Evolutionary conservation across 2,329 filamentous ascomycete species (phyloP).

Genomic region (Blastomyces emzantsi): DNA sequence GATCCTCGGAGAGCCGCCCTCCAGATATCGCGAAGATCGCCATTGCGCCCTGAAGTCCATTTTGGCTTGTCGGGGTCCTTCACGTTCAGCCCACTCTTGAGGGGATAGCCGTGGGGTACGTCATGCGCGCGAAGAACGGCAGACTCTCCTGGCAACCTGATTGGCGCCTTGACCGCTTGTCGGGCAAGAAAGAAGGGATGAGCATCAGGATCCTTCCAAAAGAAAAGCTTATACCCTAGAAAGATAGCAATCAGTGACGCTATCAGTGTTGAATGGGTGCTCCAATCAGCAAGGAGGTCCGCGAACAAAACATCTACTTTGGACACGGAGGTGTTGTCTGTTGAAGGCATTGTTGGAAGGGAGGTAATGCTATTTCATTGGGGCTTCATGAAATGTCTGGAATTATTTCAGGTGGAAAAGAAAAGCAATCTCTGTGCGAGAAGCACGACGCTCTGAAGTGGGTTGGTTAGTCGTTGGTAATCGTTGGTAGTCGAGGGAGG

Average conservation of each 20-base stretch:
- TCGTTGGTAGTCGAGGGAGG: not conserved
- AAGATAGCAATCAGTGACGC: constrained; percentile 57
- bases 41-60: constrained; percentile 75
- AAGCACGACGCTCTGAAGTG: not conserved
- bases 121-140: constrained; percentile 77
- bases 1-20: constrained; percentile 58
- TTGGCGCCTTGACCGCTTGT: constrained; percentile 67
- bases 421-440: not conserved
- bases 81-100: constrained; percentile 69
- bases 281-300: constrained; percentile 68
- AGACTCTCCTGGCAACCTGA: constrained; percentile 77
- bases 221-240: constrained; percentile 61
- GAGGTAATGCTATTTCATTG: not conserved
- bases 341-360: constrained; percentile 29
- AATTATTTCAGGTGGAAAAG: not conserved
- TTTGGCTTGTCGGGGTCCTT: constrained; percentile 70
- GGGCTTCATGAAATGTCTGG: not conserved
- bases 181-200: constrained; percentile 85
- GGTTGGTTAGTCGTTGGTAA: not conserved
- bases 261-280: constrained; percentile 66
- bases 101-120: constrained; percentile 73
- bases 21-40: constrained; percentile 90
- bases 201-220: constrained; percentile 71
- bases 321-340: constrained; percentile 48
- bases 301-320: constrained; percentile 64